These are phyloP conservation scores for Crucibulum laeve DNA, from an alignment of 768 basidiomycete genomes.

Conservation along the genomic window DNA sequence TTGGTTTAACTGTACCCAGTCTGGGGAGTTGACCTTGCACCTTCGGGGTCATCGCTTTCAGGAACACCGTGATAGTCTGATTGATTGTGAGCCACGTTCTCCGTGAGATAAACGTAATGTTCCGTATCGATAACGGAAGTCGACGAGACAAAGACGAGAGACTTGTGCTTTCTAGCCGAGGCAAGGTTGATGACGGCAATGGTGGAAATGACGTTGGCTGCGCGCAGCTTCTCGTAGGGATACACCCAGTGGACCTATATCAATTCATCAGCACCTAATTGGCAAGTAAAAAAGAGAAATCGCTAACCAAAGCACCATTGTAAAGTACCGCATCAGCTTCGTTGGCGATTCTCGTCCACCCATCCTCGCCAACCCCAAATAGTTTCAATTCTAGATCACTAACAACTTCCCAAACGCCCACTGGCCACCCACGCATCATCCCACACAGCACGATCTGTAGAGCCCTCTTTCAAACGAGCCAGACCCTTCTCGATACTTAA, in stretches of 20 bases:
- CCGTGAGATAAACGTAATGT: constrained; percentile 85
- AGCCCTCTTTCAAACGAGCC: constrained; percentile 64
- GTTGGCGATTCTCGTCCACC: constrained; percentile 63
- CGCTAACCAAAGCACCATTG: constrained; percentile 81
- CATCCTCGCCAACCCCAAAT: constrained; percentile 64
- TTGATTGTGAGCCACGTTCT: constrained; percentile 48
- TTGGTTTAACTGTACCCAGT: constrained; percentile 97
- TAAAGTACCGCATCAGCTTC: constrained; percentile 86
- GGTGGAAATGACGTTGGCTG: constrained; percentile 91
- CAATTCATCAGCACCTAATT: not conserved
- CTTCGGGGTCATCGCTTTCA: constrained; percentile 87
- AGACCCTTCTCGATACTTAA: constrained; percentile 57
- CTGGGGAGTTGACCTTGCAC: constrained; percentile 67
- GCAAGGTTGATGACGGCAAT: constrained; percentile 81
- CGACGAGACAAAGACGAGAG: constrained; percentile 87
- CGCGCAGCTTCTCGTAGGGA: constrained; percentile 89
- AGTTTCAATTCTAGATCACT: constrained; percentile 77
- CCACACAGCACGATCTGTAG: constrained; percentile 84
- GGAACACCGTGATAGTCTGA: constrained; percentile 63
- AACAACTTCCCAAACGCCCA: constrained; percentile 64
- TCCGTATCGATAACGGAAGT: constrained; percentile 94
- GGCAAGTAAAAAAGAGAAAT: not conserved
- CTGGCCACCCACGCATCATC: constrained; percentile 72
- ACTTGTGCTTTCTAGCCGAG: constrained; percentile 67
- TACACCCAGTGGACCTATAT: constrained; percentile 96